Evolutionary conservation across 1,284 basidiomycete species (phyloP).

Genomic region (Puccinia hordei): DNA sequence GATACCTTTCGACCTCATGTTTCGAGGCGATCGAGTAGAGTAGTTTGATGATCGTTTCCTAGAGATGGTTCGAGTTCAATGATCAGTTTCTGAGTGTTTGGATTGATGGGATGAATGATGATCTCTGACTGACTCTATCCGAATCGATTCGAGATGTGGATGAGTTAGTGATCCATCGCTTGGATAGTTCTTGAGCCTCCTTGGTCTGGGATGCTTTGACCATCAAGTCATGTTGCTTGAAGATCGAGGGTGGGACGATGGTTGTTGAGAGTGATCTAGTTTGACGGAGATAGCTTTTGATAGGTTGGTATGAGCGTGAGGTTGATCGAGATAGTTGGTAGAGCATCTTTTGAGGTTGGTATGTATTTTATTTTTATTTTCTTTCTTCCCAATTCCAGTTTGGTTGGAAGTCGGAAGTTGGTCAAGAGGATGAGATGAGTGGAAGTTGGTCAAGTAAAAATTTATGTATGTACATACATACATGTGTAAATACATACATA

Average conservation of each 20-base stretch:
- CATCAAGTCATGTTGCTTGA: slow-evolving; percentile 40
- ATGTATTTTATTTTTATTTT: too few relatives aligned
- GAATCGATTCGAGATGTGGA: slow-evolving; percentile 25
- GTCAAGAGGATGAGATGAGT: too few relatives aligned
- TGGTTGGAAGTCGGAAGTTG: too few relatives aligned
- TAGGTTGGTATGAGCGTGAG: not conserved
- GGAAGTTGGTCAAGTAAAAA: too few relatives aligned
- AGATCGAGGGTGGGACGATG: slow-evolving; percentile 23
- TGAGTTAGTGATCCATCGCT: slow-evolving; percentile 21
- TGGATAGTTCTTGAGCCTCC: slow-evolving; percentile 30
- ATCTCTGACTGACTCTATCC: slow-evolving; percentile 23
- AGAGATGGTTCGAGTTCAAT: too few relatives aligned
- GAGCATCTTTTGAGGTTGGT: not conserved
- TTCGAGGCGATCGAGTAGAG: slow-evolving; percentile 93
- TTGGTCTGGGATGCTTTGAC: slow-evolving; percentile 24
- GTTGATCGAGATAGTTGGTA: slow-evolving; percentile 15
- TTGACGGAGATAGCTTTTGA: not conserved
- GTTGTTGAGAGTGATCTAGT: not conserved
- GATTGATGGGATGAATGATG: not conserved
- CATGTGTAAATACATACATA: too few relatives aligned
- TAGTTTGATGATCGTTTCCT: slow-evolving; percentile 65
- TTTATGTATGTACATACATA: too few relatives aligned
- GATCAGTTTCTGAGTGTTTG: too few relatives aligned
- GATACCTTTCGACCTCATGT: slow-evolving; percentile 91
- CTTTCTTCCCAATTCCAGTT: too few relatives aligned